Conservation (phyloP, 129 eudicot species). For the Erigeron canadensis region DNA sequence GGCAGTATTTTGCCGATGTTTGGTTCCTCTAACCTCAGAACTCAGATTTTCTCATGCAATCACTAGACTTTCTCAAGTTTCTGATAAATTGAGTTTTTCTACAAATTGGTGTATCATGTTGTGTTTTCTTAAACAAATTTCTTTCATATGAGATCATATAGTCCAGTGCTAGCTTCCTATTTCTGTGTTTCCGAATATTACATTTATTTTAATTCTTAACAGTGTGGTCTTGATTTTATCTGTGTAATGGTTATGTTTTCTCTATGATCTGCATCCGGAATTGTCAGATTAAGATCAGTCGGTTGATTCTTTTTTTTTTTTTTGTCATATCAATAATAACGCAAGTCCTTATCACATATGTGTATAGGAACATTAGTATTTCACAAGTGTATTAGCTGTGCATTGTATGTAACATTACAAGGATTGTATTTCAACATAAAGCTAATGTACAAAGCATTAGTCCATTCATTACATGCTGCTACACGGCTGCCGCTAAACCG, state of each 20-base stretch:
- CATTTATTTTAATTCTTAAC: neutral
- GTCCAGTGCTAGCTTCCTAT: neutral
- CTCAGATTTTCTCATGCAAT: slow-evolving; percentile 1
- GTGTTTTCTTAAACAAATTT: no score
- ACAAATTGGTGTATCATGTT: neutral
- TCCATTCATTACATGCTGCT: neutral
- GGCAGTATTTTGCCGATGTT: neutral
- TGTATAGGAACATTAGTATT: no score
- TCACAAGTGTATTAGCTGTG: neutral
- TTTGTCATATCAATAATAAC: no score
- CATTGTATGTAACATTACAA: neutral
- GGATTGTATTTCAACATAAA: neutral
- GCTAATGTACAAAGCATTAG: neutral
- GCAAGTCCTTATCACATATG: no score
- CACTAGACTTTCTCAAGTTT: neutral
- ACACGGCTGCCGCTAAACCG: neutral
- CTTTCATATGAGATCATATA: no score
- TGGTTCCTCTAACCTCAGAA: neutral
- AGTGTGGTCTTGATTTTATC: neutral
- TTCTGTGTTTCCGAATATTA: neutral
- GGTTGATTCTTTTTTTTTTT: neutral
- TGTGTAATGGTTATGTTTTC: neutral
- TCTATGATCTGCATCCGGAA: neutral
- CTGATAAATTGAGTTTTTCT: neutral
- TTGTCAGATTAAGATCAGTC: neutral